These are phyloP conservation scores for Lasiosphaeris hirsuta DNA, from an alignment of 495 filamentous ascomycete species.

Conservation along the genomic window DNA sequence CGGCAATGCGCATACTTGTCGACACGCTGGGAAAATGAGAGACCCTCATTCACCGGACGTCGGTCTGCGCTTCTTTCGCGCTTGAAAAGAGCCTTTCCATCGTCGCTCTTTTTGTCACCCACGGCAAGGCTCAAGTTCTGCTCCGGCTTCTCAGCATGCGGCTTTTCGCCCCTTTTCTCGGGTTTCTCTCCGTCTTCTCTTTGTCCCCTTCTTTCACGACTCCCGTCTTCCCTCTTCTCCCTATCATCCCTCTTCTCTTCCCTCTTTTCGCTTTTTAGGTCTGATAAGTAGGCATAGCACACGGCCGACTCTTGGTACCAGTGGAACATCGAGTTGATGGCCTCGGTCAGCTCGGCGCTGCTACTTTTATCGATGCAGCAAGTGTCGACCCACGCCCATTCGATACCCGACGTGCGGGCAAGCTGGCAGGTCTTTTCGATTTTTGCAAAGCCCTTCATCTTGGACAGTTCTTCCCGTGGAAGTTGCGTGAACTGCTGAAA, in stretches of 20 bases:
- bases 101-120: background rate
- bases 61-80: background rate
- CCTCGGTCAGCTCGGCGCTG: constrained; percentile 43
- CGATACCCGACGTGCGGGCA: constrained; percentile 20
- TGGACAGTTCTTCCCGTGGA: background rate
- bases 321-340: constrained; percentile 48
- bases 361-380: constrained; percentile 47
- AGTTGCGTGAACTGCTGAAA: constrained; percentile 28
- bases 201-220: background rate
- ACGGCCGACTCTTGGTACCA: constrained; percentile 34
- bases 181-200: background rate
- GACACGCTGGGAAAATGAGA: background rate
- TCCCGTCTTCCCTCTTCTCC: background rate
- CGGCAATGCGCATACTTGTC: constrained; percentile 14
- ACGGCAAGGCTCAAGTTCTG: background rate
- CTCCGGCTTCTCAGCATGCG: too few relatives aligned
- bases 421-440: constrained; percentile 34
- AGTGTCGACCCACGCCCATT: constrained; percentile 46
- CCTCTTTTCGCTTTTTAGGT: constrained; percentile 9
- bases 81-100: background rate
- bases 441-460: constrained; percentile 30
- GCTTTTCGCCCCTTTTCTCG: background rate
- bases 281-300: constrained; percentile 36
- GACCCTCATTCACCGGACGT: background rate
- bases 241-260: background rate